phyloP scores from a whole-genome alignment of 2,329 filamentous ascomycete species.

The Geosmithia morbida region DNA sequence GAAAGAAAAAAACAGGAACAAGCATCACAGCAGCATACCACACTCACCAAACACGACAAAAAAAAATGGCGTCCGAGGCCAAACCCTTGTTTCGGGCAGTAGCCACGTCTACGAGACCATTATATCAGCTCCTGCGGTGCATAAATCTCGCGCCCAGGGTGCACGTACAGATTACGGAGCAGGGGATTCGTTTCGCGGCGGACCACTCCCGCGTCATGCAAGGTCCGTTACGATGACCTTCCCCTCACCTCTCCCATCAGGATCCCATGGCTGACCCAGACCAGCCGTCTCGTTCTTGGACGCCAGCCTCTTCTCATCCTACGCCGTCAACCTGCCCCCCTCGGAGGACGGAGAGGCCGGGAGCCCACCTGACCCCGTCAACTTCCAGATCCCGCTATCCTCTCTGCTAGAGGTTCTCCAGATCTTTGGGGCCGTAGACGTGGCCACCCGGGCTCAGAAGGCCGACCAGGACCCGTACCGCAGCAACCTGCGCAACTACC shows the following conservation, averaged over 20 bases:
- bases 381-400: conserved; percentile 76
- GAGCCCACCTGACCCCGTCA: conserved; percentile 34
- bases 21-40: too few relatives aligned
- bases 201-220: conserved; percentile 88
- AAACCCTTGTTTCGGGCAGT: conserved; percentile 57
- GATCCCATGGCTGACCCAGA: conserved; percentile 2
- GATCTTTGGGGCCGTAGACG: conserved; percentile 80
- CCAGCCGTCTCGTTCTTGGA: conserved; percentile 59
- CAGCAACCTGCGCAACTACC: conserved; percentile 46
- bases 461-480: conserved; percentile 45
- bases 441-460: conserved; percentile 40
- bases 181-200: conserved; percentile 76
- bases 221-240: conserved; percentile 33
- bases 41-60: neutral
- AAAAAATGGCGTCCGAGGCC: conserved; percentile 15
- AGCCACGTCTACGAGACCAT: conserved; percentile 61
- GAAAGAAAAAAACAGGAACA: too few relatives aligned
- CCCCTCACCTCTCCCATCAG: neutral
- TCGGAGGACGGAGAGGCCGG: conserved; percentile 15
- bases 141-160: conserved; percentile 46
- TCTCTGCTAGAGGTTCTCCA: conserved; percentile 88
- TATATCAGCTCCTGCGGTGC: conserved; percentile 47
- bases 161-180: conserved; percentile 60
- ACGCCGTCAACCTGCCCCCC: conserved; percentile 45
- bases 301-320: conserved; percentile 77